phyloP scores from a whole-genome alignment of 2,329 filamentous ascomycete species.

The Aureobasidium sp. region DNA sequence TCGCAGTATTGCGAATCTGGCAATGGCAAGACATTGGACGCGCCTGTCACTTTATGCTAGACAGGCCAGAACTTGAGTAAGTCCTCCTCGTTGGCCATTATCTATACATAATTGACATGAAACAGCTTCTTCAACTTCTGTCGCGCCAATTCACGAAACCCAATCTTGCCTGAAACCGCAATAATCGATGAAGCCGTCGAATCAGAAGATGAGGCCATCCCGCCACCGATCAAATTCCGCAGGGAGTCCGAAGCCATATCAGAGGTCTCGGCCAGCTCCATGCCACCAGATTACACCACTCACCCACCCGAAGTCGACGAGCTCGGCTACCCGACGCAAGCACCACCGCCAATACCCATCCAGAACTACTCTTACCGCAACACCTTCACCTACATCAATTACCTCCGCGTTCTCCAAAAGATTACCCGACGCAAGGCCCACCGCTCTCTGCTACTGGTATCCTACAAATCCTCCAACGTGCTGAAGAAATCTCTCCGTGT shows the following conservation, averaged over 20 bases:
- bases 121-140: slow-evolving; percentile 86
- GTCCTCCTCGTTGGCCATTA: slow-evolving; percentile 23
- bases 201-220: slow-evolving; percentile 67
- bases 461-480: slow-evolving; percentile 91
- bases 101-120: slow-evolving; percentile 18
- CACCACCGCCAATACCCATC: slow-evolving; percentile 67
- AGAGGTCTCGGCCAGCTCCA: slow-evolving; percentile 30
- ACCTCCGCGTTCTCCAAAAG: slow-evolving; percentile 93
- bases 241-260: slow-evolving; percentile 26
- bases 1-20: slow-evolving; percentile 85
- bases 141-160: slow-evolving; percentile 57
- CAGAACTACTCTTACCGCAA: slow-evolving; percentile 89
- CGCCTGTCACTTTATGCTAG: slow-evolving; percentile 76
- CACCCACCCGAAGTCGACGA: slow-evolving; percentile 66
- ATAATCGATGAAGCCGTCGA: slow-evolving; percentile 29
- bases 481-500: slow-evolving; percentile 87
- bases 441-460: slow-evolving; percentile 84
- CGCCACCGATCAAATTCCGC: slow-evolving; percentile 63
- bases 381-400: slow-evolving; percentile 93
- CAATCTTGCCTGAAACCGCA: slow-evolving; percentile 12
- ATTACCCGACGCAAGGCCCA: slow-evolving; percentile 94
- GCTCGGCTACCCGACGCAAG: slow-evolving; percentile 69
- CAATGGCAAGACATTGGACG: slow-evolving; percentile 91
- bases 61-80: slow-evolving; percentile 74
- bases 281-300: slow-evolving; percentile 25